A percentile compares a stretch with the other conserved stretches of the same genome.
Conservation (phyloP, 176 grass and related monocot species). For the Calamus simplicifolius region DNA sequence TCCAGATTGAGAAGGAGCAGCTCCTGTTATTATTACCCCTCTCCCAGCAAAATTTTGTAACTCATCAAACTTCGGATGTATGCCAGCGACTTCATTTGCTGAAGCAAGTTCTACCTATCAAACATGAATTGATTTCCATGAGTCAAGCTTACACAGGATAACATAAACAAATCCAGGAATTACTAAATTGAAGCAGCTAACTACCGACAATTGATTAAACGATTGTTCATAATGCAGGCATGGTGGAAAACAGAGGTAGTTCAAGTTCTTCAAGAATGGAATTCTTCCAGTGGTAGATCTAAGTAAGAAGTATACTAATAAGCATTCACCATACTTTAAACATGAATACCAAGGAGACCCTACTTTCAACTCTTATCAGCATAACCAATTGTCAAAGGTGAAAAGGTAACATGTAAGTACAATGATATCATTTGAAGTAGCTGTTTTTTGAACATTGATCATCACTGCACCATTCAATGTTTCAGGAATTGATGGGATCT, state of each 20-base stretch:
- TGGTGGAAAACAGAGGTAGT: too few relatives aligned
- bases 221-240: too few relatives aligned
- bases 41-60: constrained; percentile 34
- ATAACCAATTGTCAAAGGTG: neutral
- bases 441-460: constrained; percentile 47
- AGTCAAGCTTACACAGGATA: neutral
- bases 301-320: too few relatives aligned
- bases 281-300: too few relatives aligned
- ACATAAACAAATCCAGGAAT: too few relatives aligned
- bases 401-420: constrained; percentile 22
- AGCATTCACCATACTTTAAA: too few relatives aligned
- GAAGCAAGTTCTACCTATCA: constrained; percentile 74
- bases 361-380: too few relatives aligned
- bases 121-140: neutral
- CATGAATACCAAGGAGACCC: too few relatives aligned
- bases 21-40: constrained; percentile 53
- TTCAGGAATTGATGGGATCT: constrained; percentile 34
- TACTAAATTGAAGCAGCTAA: too few relatives aligned
- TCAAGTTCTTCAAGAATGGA: too few relatives aligned
- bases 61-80: constrained; percentile 50
- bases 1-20: constrained; percentile 49
- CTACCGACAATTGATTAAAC: too few relatives aligned
- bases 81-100: constrained; percentile 45
- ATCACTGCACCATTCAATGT: constrained; percentile 46
- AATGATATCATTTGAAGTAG: constrained; percentile 32